Percentiles rank a stretch among this genome's conserved stretches.
phyloP scores from a whole-genome alignment of 2,329 filamentous ascomycete genomes.

The Colletotrichum sp. region DNA sequence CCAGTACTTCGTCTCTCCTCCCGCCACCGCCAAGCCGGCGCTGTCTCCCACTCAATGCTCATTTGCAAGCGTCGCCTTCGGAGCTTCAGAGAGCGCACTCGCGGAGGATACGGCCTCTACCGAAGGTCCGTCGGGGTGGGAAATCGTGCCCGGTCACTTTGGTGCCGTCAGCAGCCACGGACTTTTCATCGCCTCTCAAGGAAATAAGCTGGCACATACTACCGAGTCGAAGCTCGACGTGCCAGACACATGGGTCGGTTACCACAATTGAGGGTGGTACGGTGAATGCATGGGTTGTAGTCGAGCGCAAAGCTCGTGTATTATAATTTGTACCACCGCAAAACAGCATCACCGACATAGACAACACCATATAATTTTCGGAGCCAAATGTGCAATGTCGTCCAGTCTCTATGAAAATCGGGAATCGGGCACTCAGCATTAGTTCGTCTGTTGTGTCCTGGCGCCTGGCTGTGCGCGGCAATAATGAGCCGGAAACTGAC shows the following conservation, averaged over 20 bases:
- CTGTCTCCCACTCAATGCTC: slow-evolving; percentile 9
- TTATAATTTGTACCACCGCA: neutral
- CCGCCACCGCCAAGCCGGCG: slow-evolving; percentile 11
- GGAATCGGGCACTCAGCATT: neutral
- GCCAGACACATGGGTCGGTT: slow-evolving; percentile 40
- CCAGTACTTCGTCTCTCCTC: slow-evolving; percentile 64
- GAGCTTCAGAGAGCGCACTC: slow-evolving; percentile 29
- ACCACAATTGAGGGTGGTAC: neutral
- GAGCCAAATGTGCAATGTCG: neutral
- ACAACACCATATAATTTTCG: neutral
- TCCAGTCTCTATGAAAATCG: neutral
- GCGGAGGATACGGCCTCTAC: neutral
- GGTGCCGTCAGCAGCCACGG: slow-evolving; percentile 68
- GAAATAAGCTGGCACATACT: neutral
- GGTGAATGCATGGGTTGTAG: neutral
- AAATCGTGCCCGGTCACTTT: slow-evolving; percentile 50
- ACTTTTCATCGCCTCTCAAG: slow-evolving; percentile 48
- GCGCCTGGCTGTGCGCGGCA: neutral
- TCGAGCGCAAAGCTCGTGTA: neutral
- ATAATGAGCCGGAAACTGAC: slow-evolving; percentile 6
- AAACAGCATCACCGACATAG: neutral
- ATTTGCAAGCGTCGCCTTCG: slow-evolving; percentile 33
- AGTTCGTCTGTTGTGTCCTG: neutral
- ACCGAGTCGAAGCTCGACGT: slow-evolving; percentile 51
- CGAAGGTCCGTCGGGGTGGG: slow-evolving; percentile 25